Evolutionary conservation across 1,139 yeast species (phyloP).

Genomic region (Pichia sp.): DNA sequence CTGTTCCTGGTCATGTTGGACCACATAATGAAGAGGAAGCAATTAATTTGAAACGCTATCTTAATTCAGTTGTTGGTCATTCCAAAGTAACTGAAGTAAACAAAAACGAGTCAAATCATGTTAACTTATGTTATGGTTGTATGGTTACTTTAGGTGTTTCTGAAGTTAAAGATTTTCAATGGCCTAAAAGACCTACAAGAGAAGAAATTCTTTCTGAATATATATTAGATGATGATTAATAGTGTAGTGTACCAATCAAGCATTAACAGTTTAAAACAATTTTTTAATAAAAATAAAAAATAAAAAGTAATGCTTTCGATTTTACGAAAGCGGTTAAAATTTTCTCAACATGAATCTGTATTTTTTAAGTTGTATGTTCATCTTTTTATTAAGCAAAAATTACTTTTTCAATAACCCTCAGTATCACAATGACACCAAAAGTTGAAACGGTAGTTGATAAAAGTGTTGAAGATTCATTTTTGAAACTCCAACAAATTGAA

Average conservation of each 20-base stretch:
- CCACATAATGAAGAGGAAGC: slow-evolving; percentile 44
- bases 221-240: slow-evolving; percentile 36
- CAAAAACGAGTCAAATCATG: background rate
- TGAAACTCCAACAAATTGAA: slow-evolving; percentile 49
- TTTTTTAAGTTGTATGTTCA: too few relatives aligned
- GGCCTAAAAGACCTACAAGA: slow-evolving; percentile 43
- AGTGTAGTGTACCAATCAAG: background rate
- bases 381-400: too few relatives aligned
- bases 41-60: slow-evolving; percentile 28
- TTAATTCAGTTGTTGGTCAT: slow-evolving; percentile 14
- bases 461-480: slow-evolving; percentile 27
- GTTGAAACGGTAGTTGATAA: slow-evolving; percentile 7
- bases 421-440: background rate
- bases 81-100: slow-evolving; percentile 19
- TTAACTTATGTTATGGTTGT: slow-evolving; percentile 68
- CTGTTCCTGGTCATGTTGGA: slow-evolving; percentile 56
- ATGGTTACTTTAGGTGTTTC: slow-evolving; percentile 34
- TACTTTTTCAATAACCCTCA: background rate
- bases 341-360: background rate
- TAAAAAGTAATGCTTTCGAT: background rate
- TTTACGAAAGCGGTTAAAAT: background rate
- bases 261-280: too few relatives aligned
- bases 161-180: slow-evolving; percentile 35
- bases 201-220: slow-evolving; percentile 45
- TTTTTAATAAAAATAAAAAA: too few relatives aligned